Base-by-base conservation (phyloP, 306 rosid species). In the Lagenaria siceraria region DNA sequence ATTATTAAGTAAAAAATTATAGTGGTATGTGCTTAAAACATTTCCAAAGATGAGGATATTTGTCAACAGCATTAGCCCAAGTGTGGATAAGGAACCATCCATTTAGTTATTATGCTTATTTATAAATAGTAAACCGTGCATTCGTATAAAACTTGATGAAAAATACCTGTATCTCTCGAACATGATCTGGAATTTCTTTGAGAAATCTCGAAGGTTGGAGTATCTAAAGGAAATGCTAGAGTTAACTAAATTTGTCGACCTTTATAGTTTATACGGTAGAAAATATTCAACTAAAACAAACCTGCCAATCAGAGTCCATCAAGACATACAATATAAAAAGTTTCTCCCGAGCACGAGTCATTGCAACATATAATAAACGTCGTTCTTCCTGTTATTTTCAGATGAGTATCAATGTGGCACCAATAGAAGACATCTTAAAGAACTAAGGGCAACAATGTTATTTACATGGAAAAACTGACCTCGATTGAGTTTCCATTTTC, bases 151-250 rank as follows among this genome's bases (percentile, higher is more conserved):
- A 55, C 7, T 52, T 74, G 8, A 40, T 2, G 21, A 56, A 79
- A 81, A 84, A 58, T 83, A 92, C 98, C 97, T 89, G 97, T 56
- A 92, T 77, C 75, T 92, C 98, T 64, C 85, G 80, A 79, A 92
- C 93, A 81, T 90, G 96, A 80, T 31, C 79, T 65, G 98, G 98
- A 81, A 95, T 90, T 86, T 95, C 98, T 81, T 75, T 92, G 77
- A 92, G 84, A 86, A 95, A 95, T 51, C 98, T 86, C 38, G 98
- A 92, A 76, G 97, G 98, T 82, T 88, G 96, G 86, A 95, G 91
- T 83, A 95, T 86, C 98, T 95, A 83, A 66, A 70, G 43, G 17
- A 75, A 89, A 76, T 36, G 75, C 77, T 22, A 66, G 55, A 35
- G 49, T 80, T 14, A 78, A 77, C 27, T 19, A 42, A 29, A 29